These are phyloP conservation scores for Microcyclosporella mali DNA, from an alignment of 2,329 filamentous ascomycete genomes.

Conservation along the genomic window DNA sequence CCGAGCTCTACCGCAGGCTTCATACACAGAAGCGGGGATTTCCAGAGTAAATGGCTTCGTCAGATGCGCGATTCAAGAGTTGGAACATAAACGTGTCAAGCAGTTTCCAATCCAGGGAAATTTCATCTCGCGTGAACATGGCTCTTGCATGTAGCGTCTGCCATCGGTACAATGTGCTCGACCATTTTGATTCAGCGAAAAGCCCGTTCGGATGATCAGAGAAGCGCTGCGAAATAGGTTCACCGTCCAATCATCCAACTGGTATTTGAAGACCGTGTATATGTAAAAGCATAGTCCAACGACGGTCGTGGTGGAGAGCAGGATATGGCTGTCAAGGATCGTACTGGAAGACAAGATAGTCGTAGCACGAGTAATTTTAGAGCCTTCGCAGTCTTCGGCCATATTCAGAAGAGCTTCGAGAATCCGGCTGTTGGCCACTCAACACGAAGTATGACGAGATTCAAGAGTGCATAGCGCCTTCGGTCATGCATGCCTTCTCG, in stretches of 20 bases:
- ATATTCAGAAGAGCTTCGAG: constrained; percentile 21
- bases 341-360: constrained; percentile 34
- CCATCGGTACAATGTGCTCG: constrained; percentile 34
- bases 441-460: constrained; percentile 36
- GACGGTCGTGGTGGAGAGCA: constrained; percentile 37
- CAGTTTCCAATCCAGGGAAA: constrained; percentile 36
- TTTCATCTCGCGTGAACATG: constrained; percentile 38
- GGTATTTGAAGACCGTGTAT: constrained; percentile 29
- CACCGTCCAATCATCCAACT: constrained; percentile 46
- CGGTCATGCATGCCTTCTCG: constrained; percentile 30
- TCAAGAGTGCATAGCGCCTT: constrained; percentile 45
- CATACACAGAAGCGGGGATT: constrained; percentile 21
- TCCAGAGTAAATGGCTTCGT: constrained; percentile 55
- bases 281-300: constrained; percentile 44
- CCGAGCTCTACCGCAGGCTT: no score
- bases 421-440: constrained; percentile 14
- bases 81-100: constrained; percentile 45
- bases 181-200: constrained; percentile 36
- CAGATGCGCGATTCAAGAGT: constrained; percentile 38
- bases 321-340: constrained; percentile 42
- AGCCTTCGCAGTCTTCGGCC: constrained; percentile 16
- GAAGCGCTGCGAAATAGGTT: constrained; percentile 39
- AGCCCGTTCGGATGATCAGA: constrained; percentile 45
- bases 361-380: constrained; percentile 27
- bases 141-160: constrained; percentile 33